Percentiles rank a stretch among this genome's conserved stretches.
phyloP scores from a whole-genome alignment of 192 early-diverging fungal genomes.

The Coemansia sp. region DNA sequence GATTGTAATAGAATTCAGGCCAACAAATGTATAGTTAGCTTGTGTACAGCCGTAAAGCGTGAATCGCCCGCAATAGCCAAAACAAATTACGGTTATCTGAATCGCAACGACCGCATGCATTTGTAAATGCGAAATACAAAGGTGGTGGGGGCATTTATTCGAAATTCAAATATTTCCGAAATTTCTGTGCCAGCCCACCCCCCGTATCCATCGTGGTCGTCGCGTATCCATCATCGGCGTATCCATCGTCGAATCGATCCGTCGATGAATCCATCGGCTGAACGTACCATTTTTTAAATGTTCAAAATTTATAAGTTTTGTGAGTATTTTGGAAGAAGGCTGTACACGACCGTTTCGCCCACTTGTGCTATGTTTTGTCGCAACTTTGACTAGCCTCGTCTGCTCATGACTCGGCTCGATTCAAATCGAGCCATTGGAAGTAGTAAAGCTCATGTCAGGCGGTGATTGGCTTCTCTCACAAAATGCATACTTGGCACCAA shows the following conservation, averaged over 20 bases:
- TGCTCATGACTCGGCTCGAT: neutral
- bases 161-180: neutral
- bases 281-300: slow-evolving; percentile 1
- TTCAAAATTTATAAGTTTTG: neutral
- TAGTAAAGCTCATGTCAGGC: neutral
- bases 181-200: neutral
- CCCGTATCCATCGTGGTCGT: neutral
- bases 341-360: neutral
- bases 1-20: neutral
- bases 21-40: neutral
- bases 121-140: neutral
- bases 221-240: slow-evolving; percentile 3
- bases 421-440: neutral
- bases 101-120: neutral
- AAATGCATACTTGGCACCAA: neutral
- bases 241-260: slow-evolving; percentile 2
- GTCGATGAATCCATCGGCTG: neutral
- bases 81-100: neutral
- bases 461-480: neutral
- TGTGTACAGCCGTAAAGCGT: neutral
- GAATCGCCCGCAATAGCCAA: neutral
- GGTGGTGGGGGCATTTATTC: neutral
- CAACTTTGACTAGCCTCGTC: neutral
- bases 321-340: neutral
- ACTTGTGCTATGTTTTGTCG: neutral